Evolutionary conservation across 2,329 filamentous ascomycete species (phyloP).

Genomic region (Emericellopsis cladophorae): DNA sequence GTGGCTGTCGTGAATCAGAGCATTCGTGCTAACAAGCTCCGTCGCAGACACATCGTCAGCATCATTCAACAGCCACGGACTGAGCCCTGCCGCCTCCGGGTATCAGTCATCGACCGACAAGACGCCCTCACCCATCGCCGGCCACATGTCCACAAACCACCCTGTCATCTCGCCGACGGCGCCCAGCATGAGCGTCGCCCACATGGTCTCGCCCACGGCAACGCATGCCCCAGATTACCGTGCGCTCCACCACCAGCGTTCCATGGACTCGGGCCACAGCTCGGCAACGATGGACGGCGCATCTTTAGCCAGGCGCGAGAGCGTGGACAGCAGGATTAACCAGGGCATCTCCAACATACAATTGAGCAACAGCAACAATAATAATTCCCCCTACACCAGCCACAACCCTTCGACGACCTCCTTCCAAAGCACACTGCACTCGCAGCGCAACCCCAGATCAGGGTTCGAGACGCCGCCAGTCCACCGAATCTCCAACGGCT

Average conservation of each 20-base stretch:
- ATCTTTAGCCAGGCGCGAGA: slow-evolving; percentile 50
- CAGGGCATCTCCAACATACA: slow-evolving; percentile 57
- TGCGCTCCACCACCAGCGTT: slow-evolving; percentile 28
- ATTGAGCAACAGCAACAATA: slow-evolving; percentile 30
- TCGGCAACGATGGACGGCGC: slow-evolving; percentile 24
- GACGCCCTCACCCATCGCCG: slow-evolving; percentile 46
- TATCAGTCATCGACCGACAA: slow-evolving; percentile 44
- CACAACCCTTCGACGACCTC: slow-evolving; percentile 68
- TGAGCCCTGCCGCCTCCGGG: slow-evolving; percentile 28
- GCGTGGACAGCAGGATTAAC: slow-evolving; percentile 69
- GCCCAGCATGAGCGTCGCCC: slow-evolving; percentile 52
- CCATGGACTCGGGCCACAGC: slow-evolving; percentile 18
- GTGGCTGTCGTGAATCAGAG: neutral
- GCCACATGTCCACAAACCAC: slow-evolving; percentile 32
- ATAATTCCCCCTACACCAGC: slow-evolving; percentile 53
- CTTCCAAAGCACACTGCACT: slow-evolving; percentile 57
- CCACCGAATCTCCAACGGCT: slow-evolving; percentile 52
- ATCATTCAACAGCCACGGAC: slow-evolving; percentile 22
- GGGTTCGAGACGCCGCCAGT: slow-evolving; percentile 38
- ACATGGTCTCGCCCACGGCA: slow-evolving; percentile 50
- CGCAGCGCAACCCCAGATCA: slow-evolving; percentile 47
- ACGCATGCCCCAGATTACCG: slow-evolving; percentile 27
- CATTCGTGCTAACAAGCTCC: neutral
- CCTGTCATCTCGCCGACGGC: slow-evolving; percentile 39
- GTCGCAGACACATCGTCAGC: slow-evolving; percentile 23